A percentile compares a stretch with the other conserved stretches of the same genome.
Evolutionary conservation across 768 basidiomycete genomes (phyloP).

Genomic region (Nidularia pulvinata): DNA sequence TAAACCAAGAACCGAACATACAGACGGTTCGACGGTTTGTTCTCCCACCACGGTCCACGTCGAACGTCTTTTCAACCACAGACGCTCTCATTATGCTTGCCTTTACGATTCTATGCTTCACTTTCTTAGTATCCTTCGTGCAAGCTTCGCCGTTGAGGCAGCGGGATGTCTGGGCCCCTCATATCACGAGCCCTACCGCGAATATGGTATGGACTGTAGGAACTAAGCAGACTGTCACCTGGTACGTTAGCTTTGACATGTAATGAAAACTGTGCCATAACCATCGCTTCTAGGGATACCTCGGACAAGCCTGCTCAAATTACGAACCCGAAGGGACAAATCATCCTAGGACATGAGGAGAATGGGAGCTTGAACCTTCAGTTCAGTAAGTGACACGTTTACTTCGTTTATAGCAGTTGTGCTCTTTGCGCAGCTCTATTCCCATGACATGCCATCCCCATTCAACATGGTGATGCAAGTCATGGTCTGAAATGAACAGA

Average conservation of each 20-base stretch:
- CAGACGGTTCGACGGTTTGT: constrained; percentile 7
- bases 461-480: neutral
- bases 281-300: constrained; percentile 40
- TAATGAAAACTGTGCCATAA: neutral
- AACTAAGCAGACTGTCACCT: constrained; percentile 44
- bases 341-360: constrained; percentile 50
- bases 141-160: constrained; percentile 32
- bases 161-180: constrained; percentile 49
- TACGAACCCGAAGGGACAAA: constrained; percentile 46
- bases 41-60: constrained; percentile 10
- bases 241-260: constrained; percentile 32
- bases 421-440: too few species aligned
- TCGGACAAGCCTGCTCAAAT: constrained; percentile 41
- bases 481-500: neutral
- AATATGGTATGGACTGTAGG: constrained; percentile 52
- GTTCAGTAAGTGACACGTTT: constrained; percentile 33
- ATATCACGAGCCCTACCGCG: constrained; percentile 44
- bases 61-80: constrained; percentile 8
- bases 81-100: constrained; percentile 20
- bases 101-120: constrained; percentile 21
- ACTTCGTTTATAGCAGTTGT: neutral
- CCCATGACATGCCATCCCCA: too few species aligned
- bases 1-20: constrained; percentile 19
- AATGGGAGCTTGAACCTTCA: constrained; percentile 53
- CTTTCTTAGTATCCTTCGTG: constrained; percentile 22